Evolutionary conservation across 805 yeast genomes (phyloP), one percentile per base, ranked within the genome.

Genomic region (Lipomyces kockii): DNA sequence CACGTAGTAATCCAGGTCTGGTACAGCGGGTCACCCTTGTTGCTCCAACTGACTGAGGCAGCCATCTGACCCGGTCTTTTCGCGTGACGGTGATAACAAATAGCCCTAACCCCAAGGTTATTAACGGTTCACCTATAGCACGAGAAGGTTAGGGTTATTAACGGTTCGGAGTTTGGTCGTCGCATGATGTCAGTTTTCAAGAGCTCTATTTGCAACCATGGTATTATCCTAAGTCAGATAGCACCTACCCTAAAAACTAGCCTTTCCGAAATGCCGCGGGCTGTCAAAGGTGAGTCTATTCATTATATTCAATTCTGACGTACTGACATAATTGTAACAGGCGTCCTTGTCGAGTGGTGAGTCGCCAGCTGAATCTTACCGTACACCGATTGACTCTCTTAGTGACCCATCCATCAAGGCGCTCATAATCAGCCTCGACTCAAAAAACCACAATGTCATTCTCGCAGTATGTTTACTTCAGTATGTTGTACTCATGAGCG

Each of bases 381-480:
- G 37, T 5, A 17, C 34, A 46, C 25, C 5, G 43, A 55, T 56
- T 17, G n/a, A 22, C 58, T 54, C 34, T 37, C 14, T 37, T 59
- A 76, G 98, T 77, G 99, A 94, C 77, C 98, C 99, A 1, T 91
- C 98, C 0, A 92, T 94, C 70, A 85, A 87, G 70, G 97, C 98
- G 0, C 81, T 94, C 60, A 91, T 94, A 1, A 79, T 94, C 27
- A 89, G 88, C 76, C 89, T 94, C 55, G 98, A 95, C 77, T 80
- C 91, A 0, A 85, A 86, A 34, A 80, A 83, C 49, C 89, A 91
- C 66, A 97, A 92, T 72, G 88, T 95, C 43, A 85, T 87, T 4
- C 78, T 87, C 25, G 87, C 86, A 65, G 80, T 78, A 56, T 29
- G 78, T 43, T 20, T 80, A 80, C 1, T 17, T 37, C 8, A 37